phyloP scores from a whole-genome alignment of 768 basidiomycete species.

The Boletus edulis region DNA sequence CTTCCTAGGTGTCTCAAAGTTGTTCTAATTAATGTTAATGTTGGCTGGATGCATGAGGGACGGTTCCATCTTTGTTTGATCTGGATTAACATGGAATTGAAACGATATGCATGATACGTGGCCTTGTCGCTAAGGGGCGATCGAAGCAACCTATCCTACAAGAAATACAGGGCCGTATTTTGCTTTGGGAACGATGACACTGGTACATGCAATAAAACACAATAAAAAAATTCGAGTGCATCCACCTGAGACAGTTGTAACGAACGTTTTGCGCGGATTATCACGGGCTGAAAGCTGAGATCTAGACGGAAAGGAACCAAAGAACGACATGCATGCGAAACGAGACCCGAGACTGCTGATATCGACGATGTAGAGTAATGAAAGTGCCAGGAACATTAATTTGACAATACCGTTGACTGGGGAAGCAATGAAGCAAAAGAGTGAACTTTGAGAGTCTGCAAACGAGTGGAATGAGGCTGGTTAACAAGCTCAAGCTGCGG shows the following conservation, averaged over 20 bases:
- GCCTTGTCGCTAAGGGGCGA: not conserved
- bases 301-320: slow-evolving; percentile 1
- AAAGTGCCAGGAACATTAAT: slow-evolving; percentile 4
- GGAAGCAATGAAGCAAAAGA: not conserved
- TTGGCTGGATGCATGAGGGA: too few relatives aligned
- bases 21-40: too few relatives aligned
- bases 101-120: not conserved
- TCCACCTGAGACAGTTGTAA: slow-evolving; percentile 16
- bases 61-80: not conserved
- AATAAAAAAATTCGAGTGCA: slow-evolving; percentile 5
- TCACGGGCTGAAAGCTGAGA: not conserved
- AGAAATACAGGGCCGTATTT: slow-evolving; percentile 15
- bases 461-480: not conserved
- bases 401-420: not conserved
- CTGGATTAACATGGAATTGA: slow-evolving; percentile 2
- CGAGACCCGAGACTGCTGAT: slow-evolving; percentile 2
- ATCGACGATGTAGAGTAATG: slow-evolving; percentile 1
- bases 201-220: slow-evolving; percentile 18
- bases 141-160: slow-evolving; percentile 13
- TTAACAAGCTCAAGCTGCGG: not conserved
- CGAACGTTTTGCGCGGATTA: slow-evolving; percentile 10
- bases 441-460: not conserved
- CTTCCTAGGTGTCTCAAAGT: too few relatives aligned
- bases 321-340: slow-evolving; percentile 3
- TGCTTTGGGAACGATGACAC: slow-evolving; percentile 9